These are phyloP conservation scores for Citrus cavaleriei DNA, from an alignment of 345 rosid genomes.

Conservation along the genomic window DNA sequence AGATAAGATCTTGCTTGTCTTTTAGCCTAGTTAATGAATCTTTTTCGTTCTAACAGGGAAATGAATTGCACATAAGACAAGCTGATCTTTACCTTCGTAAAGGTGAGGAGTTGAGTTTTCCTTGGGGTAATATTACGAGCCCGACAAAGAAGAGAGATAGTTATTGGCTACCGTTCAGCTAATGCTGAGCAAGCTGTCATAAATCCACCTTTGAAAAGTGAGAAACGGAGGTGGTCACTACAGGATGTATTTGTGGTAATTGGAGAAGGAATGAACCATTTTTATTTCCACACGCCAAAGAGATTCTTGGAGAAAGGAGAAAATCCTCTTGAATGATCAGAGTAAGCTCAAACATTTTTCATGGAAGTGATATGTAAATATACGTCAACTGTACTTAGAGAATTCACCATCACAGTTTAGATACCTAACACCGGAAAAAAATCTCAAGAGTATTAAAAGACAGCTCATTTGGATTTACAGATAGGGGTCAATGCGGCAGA, in stretches of 20 bases:
- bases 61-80: slow-evolving; percentile 61
- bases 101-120: slow-evolving; percentile 66
- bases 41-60: slow-evolving; percentile 41
- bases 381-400: background rate
- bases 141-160: slow-evolving; percentile 56
- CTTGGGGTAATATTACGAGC: slow-evolving; percentile 54
- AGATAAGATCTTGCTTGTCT: no score
- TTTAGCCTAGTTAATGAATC: background rate
- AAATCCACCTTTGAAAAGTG: slow-evolving; percentile 50
- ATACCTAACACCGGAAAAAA: background rate
- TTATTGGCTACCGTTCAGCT: slow-evolving; percentile 54
- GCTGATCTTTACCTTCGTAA: slow-evolving; percentile 56
- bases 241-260: slow-evolving; percentile 58
- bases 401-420: background rate
- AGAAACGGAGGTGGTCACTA: slow-evolving; percentile 47
- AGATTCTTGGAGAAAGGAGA: background rate
- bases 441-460: background rate
- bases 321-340: background rate
- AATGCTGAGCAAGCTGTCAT: slow-evolving; percentile 60
- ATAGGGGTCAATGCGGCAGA: background rate
- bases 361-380: background rate
- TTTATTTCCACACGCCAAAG: background rate
- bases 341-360: background rate
- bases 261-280: slow-evolving; percentile 42
- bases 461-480: background rate